Evolutionary conservation across 257 asterid species (phyloP).

Genomic region (Jacaranda copaia): DNA sequence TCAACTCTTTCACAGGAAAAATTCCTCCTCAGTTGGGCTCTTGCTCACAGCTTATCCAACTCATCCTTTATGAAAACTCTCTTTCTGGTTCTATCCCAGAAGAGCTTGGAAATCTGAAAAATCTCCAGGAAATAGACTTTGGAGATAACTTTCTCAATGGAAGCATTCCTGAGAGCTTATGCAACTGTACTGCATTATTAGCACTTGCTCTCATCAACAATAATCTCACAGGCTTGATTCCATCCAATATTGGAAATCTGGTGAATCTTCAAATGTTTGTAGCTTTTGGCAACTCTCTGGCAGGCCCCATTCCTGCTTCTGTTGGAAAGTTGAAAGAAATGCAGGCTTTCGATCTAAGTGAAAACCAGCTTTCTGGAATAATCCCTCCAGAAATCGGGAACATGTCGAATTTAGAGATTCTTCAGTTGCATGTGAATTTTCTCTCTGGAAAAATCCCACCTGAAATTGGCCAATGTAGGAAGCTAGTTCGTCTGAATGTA

Average conservation of each 20-base stretch:
- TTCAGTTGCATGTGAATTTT: conserved; percentile 59
- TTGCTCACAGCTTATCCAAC: conserved; percentile 51
- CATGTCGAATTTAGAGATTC: conserved; percentile 51
- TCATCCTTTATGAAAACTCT: conserved; percentile 54
- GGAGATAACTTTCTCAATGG: conserved; percentile 69
- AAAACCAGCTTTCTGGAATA: conserved; percentile 63
- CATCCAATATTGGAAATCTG: conserved; percentile 60
- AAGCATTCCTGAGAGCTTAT: conserved; percentile 61
- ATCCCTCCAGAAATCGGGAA: conserved; percentile 72
- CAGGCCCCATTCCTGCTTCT: conserved; percentile 71
- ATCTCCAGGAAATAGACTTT: conserved; percentile 55
- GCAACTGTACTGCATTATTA: conserved; percentile 63
- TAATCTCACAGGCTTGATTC: conserved; percentile 71
- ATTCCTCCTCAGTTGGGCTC: conserved; percentile 65
- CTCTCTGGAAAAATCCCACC: conserved; percentile 74
- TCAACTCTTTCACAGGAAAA: conserved; percentile 66
- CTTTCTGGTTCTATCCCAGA: conserved; percentile 70
- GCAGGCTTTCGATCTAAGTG: conserved; percentile 63
- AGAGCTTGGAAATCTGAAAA: conserved; percentile 59
- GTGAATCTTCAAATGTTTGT: conserved; percentile 57
- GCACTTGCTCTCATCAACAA: conserved; percentile 57
- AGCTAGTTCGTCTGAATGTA: conserved; percentile 52
- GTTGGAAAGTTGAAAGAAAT: conserved; percentile 54
- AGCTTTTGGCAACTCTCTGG: conserved; percentile 56
- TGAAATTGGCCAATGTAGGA: conserved; percentile 59